Evolutionary conservation across 2,329 filamentous ascomycete genomes (phyloP).

Genomic region (Colletotrichum sp.): DNA sequence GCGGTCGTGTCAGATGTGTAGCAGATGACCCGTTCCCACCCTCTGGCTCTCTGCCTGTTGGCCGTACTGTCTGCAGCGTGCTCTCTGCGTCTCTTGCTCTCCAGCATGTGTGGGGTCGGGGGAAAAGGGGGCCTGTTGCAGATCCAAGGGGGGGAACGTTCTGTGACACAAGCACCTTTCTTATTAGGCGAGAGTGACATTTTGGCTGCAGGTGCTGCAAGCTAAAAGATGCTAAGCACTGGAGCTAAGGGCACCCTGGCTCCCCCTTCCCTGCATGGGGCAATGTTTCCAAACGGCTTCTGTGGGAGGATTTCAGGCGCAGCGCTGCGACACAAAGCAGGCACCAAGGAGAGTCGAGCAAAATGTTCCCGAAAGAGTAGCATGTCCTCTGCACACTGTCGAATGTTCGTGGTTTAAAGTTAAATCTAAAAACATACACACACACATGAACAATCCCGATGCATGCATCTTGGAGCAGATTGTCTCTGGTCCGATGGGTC

Average conservation of each 20-base stretch:
- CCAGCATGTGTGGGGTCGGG: not conserved
- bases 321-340: not conserved
- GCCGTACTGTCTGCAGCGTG: not conserved
- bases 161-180: not conserved
- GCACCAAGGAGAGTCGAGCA: not conserved
- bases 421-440: not conserved
- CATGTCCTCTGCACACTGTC: not conserved
- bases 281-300: constrained; percentile 10
- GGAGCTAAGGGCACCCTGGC: not conserved
- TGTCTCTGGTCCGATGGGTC: not conserved
- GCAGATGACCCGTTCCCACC: not conserved
- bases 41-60: not conserved
- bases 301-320: not conserved
- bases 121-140: not conserved
- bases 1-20: constrained; percentile 23
- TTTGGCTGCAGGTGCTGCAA: not conserved
- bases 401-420: not conserved
- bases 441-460: not conserved
- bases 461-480: not conserved
- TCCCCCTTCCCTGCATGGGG: constrained; percentile 1
- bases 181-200: not conserved
- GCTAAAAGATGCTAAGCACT: not conserved
- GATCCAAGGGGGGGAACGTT: not conserved
- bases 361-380: not conserved
- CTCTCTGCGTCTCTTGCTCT: not conserved